Evolutionary conservation across 2,329 filamentous ascomycete species (phyloP).

Genomic region (Aspergillus jensenii): DNA sequence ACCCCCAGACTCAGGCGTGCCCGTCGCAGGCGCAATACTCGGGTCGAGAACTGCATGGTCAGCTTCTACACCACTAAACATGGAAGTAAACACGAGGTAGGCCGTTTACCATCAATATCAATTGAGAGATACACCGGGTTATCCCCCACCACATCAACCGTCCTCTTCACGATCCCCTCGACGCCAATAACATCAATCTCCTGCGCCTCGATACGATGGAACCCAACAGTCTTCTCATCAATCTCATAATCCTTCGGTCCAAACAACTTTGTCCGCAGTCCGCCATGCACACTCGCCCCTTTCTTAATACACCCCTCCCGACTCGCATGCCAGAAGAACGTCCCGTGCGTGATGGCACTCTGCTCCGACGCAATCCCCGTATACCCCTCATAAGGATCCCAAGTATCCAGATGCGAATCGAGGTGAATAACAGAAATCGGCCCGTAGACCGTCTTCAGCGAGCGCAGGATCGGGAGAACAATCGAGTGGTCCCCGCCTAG

Average conservation of each 20-base stretch:
- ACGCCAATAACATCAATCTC: constrained; percentile 28
- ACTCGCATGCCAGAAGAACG: constrained; percentile 28
- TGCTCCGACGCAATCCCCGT: constrained; percentile 23
- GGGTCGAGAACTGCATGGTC: constrained; percentile 25
- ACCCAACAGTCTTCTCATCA: constrained; percentile 21
- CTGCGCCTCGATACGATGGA: constrained; percentile 23
- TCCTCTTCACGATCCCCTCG: constrained; percentile 21
- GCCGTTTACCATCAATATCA: constrained; percentile 29
- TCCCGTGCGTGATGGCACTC: constrained; percentile 26
- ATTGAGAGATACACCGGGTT: constrained; percentile 31
- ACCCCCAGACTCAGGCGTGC: constrained; percentile 24
- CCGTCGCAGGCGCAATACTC: constrained; percentile 34
- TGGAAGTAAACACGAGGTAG: too few relatives aligned
- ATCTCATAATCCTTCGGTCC: constrained; percentile 25
- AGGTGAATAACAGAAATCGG: constrained; percentile 28
- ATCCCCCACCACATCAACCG: constrained; percentile 15
- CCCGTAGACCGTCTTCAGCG: constrained; percentile 23
- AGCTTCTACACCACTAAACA: not conserved
- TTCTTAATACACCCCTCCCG: constrained; percentile 25
- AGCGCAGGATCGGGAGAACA: constrained; percentile 25
- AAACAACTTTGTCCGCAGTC: constrained; percentile 25
- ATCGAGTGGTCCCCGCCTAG: constrained; percentile 28
- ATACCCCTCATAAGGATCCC: constrained; percentile 24
- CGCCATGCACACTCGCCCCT: constrained; percentile 25
- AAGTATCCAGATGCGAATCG: constrained; percentile 31